A percentile compares a stretch with the other conserved stretches of the same genome.
Conservation (phyloP, 78 protist genomes). For the Bodo saltans region DNA sequence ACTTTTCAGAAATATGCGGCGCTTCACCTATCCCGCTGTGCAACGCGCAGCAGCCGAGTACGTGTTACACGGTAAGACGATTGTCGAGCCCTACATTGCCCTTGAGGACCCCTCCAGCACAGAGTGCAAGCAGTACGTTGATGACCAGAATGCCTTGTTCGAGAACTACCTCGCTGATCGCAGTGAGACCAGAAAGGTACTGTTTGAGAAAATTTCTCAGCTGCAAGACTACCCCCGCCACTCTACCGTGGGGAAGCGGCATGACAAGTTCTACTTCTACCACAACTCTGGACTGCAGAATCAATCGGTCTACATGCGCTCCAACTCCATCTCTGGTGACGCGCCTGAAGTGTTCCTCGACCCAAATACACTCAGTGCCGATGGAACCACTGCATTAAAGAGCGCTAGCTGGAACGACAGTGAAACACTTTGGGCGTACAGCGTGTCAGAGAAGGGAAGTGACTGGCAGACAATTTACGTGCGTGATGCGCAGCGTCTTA, state of each 20-base stretch:
- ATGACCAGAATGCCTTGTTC: slow-evolving; percentile 25
- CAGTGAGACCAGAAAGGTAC: neutral
- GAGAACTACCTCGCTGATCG: neutral
- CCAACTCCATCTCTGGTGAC: neutral
- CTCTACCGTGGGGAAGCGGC: slow-evolving; percentile 12
- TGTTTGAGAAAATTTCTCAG: neutral
- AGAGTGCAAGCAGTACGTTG: slow-evolving; percentile 47
- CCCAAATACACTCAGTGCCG: slow-evolving; percentile 60
- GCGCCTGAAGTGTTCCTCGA: slow-evolving; percentile 43
- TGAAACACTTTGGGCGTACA: slow-evolving; percentile 50
- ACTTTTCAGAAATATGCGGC: too few species aligned
- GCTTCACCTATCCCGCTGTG: neutral
- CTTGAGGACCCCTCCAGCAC: slow-evolving; percentile 64
- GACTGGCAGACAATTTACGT: slow-evolving; percentile 75
- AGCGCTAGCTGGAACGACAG: neutral
- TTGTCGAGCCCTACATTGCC: slow-evolving; percentile 67
- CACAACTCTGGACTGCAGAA: slow-evolving; percentile 55
- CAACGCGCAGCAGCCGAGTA: neutral
- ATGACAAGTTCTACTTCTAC: slow-evolving; percentile 17
- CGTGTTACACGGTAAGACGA: slow-evolving; percentile 22
- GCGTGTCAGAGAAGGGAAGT: slow-evolving; percentile 52
- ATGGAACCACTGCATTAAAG: slow-evolving; percentile 43
- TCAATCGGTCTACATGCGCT: slow-evolving; percentile 21
- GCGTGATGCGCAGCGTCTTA: neutral
- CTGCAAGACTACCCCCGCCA: neutral